Evolutionary conservation across 345 rosid genomes (phyloP).

Genomic region (Bruguiera gymnorhiza): DNA sequence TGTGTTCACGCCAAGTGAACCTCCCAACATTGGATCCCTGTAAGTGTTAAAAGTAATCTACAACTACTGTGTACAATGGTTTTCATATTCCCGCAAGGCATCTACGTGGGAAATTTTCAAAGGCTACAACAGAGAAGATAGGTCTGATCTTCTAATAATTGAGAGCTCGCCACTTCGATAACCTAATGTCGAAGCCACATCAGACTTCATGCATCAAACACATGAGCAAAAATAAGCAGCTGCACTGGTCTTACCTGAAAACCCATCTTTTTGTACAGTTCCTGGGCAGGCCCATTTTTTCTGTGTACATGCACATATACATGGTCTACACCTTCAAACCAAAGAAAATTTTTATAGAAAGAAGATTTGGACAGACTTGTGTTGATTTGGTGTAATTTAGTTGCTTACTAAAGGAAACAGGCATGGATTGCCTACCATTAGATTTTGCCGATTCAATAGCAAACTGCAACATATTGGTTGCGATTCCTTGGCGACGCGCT

Average conservation of each 20-base stretch:
- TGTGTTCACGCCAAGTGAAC: not conserved
- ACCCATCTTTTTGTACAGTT: conserved; percentile 59
- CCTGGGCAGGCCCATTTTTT: conserved; percentile 58
- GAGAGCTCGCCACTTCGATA: conserved; percentile 49
- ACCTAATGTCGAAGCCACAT: conserved; percentile 39
- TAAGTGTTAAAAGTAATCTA: not conserved
- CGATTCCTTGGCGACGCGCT: conserved; percentile 84
- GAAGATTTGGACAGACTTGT: not conserved
- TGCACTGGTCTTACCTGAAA: conserved; percentile 53
- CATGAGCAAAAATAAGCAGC: conserved; percentile 3
- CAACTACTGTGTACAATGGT: conserved; percentile 5
- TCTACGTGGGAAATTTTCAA: conserved; percentile 16
- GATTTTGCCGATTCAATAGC: conserved; percentile 59
- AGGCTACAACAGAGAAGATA: conserved; percentile 54
- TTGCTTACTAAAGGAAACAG: conserved; percentile 4
- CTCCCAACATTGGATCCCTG: not conserved
- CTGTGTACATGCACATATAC: conserved; percentile 74
- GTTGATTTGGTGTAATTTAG: not conserved
- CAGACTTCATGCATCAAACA: conserved; percentile 14
- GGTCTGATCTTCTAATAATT: conserved; percentile 45
- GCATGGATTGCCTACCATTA: conserved; percentile 39
- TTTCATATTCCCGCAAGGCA: not conserved
- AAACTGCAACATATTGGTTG: conserved; percentile 67
- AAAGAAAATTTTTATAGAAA: conserved; percentile 15
- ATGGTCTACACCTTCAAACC: conserved; percentile 50